Conservation (phyloP, 2,329 filamentous ascomycete species). For the Colletotrichum ledebouriae region DNA sequence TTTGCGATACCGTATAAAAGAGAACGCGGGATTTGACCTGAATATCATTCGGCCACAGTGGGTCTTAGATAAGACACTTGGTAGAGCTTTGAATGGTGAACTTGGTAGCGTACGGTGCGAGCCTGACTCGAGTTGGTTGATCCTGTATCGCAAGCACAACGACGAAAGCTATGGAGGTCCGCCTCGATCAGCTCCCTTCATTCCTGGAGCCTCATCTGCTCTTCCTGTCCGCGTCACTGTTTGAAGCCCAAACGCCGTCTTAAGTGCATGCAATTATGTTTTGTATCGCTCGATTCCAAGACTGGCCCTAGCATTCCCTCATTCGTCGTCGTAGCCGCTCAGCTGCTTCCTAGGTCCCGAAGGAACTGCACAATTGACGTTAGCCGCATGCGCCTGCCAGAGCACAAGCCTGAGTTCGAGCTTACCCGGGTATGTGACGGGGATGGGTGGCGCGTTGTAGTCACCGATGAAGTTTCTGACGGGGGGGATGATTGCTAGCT, state of each 20-base stretch:
- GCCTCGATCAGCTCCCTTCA: constrained; percentile 15
- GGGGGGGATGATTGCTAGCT: constrained; percentile 79
- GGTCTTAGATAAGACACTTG: constrained; percentile 10
- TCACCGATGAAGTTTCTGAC: constrained; percentile 81
- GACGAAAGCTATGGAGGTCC: constrained; percentile 1
- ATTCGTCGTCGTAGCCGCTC: constrained; percentile 71
- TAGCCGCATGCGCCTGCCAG: background rate
- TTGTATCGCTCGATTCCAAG: constrained; percentile 3
- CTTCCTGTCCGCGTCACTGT: constrained; percentile 27
- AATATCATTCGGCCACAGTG: too few species aligned
- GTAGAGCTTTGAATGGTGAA: constrained; percentile 23
- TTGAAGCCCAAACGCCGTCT: constrained; percentile 44
- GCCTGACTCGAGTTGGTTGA: background rate
- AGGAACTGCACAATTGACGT: constrained; percentile 61
- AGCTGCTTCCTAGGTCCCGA: constrained; percentile 70
- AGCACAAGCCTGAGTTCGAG: constrained; percentile 44
- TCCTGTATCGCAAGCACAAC: background rate
- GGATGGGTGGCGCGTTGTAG: constrained; percentile 77
- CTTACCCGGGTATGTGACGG: constrained; percentile 93
- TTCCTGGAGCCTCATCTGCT: background rate
- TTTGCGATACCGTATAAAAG: constrained; percentile 5
- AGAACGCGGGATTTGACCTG: constrained; percentile 7
- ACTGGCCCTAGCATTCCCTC: constrained; percentile 31
- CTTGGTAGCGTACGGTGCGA: constrained; percentile 34
- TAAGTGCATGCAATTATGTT: constrained; percentile 44